These are phyloP conservation scores for Eimeria necatrix DNA, from an alignment of 169 alveolate species.

Conservation along the genomic window DNA sequence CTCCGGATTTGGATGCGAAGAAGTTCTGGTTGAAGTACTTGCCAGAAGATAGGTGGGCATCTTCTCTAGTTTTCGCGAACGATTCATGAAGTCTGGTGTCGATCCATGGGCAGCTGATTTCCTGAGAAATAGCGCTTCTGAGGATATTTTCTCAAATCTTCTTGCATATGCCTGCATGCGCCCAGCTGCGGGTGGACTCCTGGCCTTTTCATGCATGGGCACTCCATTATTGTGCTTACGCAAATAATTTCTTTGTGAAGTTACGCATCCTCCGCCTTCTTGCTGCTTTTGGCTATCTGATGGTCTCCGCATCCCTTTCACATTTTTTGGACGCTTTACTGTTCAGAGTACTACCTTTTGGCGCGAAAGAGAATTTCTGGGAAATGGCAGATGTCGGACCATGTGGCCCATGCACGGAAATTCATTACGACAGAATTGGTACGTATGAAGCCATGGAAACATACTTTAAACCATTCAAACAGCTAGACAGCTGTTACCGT, in stretches of 20 bases:
- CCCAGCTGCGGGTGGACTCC: not conserved
- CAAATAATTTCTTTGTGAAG: too few relatives aligned
- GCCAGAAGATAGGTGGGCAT: conserved; percentile 86
- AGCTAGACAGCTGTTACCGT: not conserved
- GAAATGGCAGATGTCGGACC: conserved; percentile 99
- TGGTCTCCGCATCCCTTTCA: not conserved
- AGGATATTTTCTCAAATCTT: not conserved
- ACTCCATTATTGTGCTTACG: not conserved
- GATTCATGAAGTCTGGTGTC: not conserved
- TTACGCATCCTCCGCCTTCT: too few relatives aligned
- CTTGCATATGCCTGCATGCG: not conserved
- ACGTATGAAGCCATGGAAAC: not conserved
- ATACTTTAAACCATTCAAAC: not conserved
- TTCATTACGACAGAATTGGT: conserved; percentile 94
- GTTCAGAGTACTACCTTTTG: conserved; percentile 88
- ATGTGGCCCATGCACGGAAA: conserved; percentile 98
- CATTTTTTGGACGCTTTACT: conserved; percentile 20
- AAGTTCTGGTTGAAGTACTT: conserved; percentile 93
- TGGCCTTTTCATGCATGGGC: not conserved
- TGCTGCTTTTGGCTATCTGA: too few relatives aligned
- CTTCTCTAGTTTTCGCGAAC: not conserved
- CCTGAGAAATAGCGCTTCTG: not conserved
- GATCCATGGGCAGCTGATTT: not conserved
- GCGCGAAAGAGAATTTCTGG: conserved; percentile 96
- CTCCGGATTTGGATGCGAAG: conserved; percentile 93